Evolutionary conservation across 306 rosid genomes (phyloP), one percentile per base, ranked within the genome.

Genomic region (Quillaja saponaria): DNA sequence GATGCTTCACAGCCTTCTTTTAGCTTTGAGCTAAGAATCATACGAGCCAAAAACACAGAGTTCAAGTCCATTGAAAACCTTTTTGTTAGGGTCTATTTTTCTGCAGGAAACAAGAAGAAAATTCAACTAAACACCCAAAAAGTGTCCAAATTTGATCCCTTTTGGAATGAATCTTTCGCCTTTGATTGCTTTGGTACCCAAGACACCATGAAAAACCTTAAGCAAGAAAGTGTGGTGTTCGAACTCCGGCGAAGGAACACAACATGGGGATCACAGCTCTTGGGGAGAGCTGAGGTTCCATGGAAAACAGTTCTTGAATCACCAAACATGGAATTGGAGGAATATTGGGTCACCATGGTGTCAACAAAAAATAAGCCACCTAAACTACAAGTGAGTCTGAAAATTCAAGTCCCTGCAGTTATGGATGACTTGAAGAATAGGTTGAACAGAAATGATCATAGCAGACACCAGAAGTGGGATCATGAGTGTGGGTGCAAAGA

Each of bases 161-260:
- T 70, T 40, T 92, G 98, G 95, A 66, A 86, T 15, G 82, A 92
- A 17, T 75, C 91, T 46, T 78, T 89, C 60, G 76, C 60, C 25
- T 51, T 92, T 63, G 96, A 85, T 33, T 92, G 99, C 61, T 68
- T 64, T 6, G 90, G 94, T 13, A 58, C 64, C 6, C 60, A 62
- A n/a, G 77, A 74, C 19, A 76, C 85, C 60, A 49, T 85, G 57
- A 75, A 78, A 6, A 63, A 21, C 37, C 80, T 92, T 13, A 64
- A 67, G 69, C 76, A 82, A 49, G 83, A 83, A 34, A 86, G 50
- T 28, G 65, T 89, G 14, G 80, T 80, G 10, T 74, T 92, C 40
- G 96, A 92, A 82, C 82, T 92, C 10, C 69, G 95, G 64, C 78
- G 74, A 66, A 77, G 81, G 68, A 85, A 66, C 73, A 34, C 40